Evolutionary conservation across 1,284 basidiomycete species (phyloP).

Genomic region (Trametes versicolor): DNA sequence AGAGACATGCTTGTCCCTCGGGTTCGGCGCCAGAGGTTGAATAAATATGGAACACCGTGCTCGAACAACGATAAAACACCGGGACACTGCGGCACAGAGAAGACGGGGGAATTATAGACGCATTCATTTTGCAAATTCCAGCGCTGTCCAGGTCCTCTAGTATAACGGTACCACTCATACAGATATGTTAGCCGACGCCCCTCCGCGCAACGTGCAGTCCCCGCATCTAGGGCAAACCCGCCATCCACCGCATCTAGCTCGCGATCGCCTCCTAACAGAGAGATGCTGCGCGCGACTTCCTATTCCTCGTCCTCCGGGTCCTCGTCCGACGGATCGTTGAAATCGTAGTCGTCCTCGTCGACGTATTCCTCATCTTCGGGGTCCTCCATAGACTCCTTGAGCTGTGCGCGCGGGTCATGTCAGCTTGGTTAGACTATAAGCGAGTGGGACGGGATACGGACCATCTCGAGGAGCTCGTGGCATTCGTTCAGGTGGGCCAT

Average conservation of each 20-base stretch:
- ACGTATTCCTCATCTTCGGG: constrained; percentile 66
- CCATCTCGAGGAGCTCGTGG: constrained; percentile 95
- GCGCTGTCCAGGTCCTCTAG: constrained; percentile 28
- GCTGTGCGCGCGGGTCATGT: constrained; percentile 48
- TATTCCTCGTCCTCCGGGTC: constrained; percentile 33
- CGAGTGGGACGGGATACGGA: constrained; percentile 45
- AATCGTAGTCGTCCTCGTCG: constrained; percentile 42
- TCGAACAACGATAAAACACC: too few relatives aligned
- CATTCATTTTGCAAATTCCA: constrained; percentile 20
- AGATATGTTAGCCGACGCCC: constrained; percentile 5
- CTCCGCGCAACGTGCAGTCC: not conserved
- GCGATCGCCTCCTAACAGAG: not conserved
- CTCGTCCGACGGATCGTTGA: constrained; percentile 37
- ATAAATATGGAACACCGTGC: too few relatives aligned
- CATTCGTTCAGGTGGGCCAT: constrained; percentile 97
- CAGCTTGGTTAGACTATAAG: constrained; percentile 1
- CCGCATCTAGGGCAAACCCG: not conserved
- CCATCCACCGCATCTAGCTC: constrained; percentile 16
- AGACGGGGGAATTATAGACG: constrained; percentile 5
- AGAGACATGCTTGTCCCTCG: too few relatives aligned
- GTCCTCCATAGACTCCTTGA: constrained; percentile 84
- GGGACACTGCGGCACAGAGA: too few relatives aligned
- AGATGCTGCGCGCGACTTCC: constrained; percentile 6
- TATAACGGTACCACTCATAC: constrained; percentile 26
- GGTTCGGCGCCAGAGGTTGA: too few relatives aligned